Conservation (phyloP, 2,329 filamentous ascomycete species). For the Diaporthe caulivora region DNA sequence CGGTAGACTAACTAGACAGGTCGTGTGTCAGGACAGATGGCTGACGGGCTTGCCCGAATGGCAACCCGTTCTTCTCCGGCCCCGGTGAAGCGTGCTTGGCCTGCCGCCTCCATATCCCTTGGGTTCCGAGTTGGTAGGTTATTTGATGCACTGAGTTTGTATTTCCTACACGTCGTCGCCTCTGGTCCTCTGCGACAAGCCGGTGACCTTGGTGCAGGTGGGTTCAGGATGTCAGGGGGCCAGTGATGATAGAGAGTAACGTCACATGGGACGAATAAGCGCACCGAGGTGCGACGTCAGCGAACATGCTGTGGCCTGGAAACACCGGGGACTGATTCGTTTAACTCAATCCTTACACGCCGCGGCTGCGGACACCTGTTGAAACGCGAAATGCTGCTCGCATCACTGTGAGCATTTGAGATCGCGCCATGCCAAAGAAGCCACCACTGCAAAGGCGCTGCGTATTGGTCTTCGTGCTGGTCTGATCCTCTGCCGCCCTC, state of each 20-base stretch:
- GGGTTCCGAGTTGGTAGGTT: no score
- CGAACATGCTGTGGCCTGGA: not conserved
- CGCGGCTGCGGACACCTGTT: not conserved
- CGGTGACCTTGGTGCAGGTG: not conserved
- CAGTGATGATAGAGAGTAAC: conserved; percentile 9
- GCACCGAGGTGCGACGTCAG: conserved; percentile 24
- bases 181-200: not conserved
- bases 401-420: not conserved
- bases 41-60: not conserved
- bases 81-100: not conserved
- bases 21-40: not conserved
- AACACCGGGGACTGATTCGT: conserved; percentile 12
- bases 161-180: not conserved
- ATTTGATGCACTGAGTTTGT: no score
- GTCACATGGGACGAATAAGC: not conserved
- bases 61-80: not conserved
- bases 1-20: not conserved
- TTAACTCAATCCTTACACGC: not conserved
- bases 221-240: not conserved
- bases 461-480: not conserved
- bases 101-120: no score
- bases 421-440: not conserved
- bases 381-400: not conserved
- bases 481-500: not conserved
- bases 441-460: not conserved